Base-by-base conservation (phyloP, 2,329 filamentous ascomycete species). In the Pezicula radicicola region DNA sequence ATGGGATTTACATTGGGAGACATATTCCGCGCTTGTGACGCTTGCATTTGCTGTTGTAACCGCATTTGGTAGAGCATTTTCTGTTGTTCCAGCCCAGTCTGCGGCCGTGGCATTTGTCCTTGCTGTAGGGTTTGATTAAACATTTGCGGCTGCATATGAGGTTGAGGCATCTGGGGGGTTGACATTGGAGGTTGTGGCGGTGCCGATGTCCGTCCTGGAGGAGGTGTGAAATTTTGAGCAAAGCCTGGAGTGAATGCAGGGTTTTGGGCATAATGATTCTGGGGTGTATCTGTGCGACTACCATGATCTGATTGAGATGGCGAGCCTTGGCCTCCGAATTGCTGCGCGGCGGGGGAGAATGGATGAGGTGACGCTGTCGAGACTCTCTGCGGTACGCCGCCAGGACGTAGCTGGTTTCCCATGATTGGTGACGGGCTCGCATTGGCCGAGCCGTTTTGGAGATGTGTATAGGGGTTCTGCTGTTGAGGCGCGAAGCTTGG, bases 371-470 rank as follows among this genome's bases (percentile, higher is more conserved):
- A 97, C 41, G 91, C 88, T 43, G 93, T 97, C 59, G 91, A 88
- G 69, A 97, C 90, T 64, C 91, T 79, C 66, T 91, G 89, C 37
- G 87, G 85, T 13, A 88, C 84, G 62, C 80, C 80, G 65, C 88
- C 83, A 33, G 85, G 80, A 56, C 84, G 82, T 67, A 86, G 76
- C 64, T 95, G 92, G 66, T 87, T 91, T 55, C 84, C 83, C 83
- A 97, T 91, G 56, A 95, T 93, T 27, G 94, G 94, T 6, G 94
- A 97, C 10, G 93, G 93, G 37, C 91, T 96, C 55, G 90, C 88
- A 69, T 91, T 94, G 47, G 84, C 80, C 3, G 91, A 91, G 48
- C 87, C 86, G 63, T 89, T 87, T 64, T 91, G 88, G 50, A 96
- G 80, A 72, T 96, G 92, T 56, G 90, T 84, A 67, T 93, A 96